Evolutionary conservation across 352 stramenopile genomes (phyloP).

Genomic region (Phytophthora europaea): DNA sequence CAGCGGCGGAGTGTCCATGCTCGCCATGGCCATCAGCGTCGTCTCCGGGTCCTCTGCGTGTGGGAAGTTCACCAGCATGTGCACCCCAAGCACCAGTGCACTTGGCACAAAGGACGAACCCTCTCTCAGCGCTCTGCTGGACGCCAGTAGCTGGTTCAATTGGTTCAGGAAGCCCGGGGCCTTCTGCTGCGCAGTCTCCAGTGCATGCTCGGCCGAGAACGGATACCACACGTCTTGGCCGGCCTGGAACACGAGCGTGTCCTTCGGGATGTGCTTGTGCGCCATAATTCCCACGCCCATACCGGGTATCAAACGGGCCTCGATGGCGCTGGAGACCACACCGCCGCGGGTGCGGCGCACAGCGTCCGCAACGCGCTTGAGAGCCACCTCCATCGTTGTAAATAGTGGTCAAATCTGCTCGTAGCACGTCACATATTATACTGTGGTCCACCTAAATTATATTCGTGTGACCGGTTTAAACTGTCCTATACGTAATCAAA

Average conservation of each 20-base stretch:
- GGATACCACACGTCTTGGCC: slow-evolving; percentile 68
- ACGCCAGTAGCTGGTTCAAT: slow-evolving; percentile 58
- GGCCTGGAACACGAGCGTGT: slow-evolving; percentile 73
- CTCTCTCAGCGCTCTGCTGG: slow-evolving; percentile 36
- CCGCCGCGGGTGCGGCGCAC: slow-evolving; percentile 63
- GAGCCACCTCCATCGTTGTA: slow-evolving; percentile 40
- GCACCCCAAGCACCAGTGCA: slow-evolving; percentile 69
- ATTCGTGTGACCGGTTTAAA: neutral
- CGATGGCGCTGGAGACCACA: slow-evolving; percentile 63
- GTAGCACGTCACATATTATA: slow-evolving; percentile 26
- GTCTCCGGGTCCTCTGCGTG: slow-evolving; percentile 36
- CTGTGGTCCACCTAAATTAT: slow-evolving; percentile 13
- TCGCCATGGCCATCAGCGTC: slow-evolving; percentile 26
- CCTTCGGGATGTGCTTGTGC: slow-evolving; percentile 59
- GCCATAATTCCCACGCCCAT: slow-evolving; percentile 82
- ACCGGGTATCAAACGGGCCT: slow-evolving; percentile 50
- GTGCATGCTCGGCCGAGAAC: slow-evolving; percentile 78
- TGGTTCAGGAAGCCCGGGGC: slow-evolving; percentile 73
- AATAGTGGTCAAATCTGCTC: slow-evolving; percentile 6
- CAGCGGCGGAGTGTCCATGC: slow-evolving; percentile 31
- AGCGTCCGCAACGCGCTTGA: slow-evolving; percentile 62
- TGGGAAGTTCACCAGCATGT: slow-evolving; percentile 74
- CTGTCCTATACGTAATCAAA: slow-evolving; percentile 10
- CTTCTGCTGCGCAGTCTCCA: slow-evolving; percentile 68
- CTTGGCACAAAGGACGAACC: slow-evolving; percentile 66